Conservation (phyloP, 2,329 filamentous ascomycete species). For the Blastomyces silverae region DNA sequence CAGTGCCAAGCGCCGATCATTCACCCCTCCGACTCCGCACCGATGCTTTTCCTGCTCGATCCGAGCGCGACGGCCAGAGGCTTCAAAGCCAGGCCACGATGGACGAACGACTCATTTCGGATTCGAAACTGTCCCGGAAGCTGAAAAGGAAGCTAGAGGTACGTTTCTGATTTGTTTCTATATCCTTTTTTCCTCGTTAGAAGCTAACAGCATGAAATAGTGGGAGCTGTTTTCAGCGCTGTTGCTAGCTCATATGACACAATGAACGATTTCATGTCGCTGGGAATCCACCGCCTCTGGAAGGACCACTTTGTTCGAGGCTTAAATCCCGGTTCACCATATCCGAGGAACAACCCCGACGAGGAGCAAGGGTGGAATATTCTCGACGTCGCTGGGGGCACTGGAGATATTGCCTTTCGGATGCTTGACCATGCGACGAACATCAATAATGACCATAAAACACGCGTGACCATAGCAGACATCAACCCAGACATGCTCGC, state of each 20-base stretch:
- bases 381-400: constrained; percentile 93
- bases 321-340: constrained; percentile 68
- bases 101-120: constrained; percentile 78
- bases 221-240: constrained; percentile 86
- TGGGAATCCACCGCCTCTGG: constrained; percentile 94
- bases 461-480: constrained; percentile 84
- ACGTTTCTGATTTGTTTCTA: constrained; percentile 17
- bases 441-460: constrained; percentile 70
- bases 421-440: constrained; percentile 81
- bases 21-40: constrained; percentile 31
- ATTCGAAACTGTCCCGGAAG: constrained; percentile 74
- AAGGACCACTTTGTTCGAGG: constrained; percentile 93
- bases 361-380: constrained; percentile 58
- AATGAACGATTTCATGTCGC: constrained; percentile 99
- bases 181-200: background rate
- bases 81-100: constrained; percentile 36
- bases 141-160: constrained; percentile 66
- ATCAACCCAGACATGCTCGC: constrained; percentile 94
- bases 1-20: constrained; percentile 29
- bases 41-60: constrained; percentile 49
- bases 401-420: constrained; percentile 95
- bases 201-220: constrained; percentile 34
- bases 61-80: constrained; percentile 34
- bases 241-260: constrained; percentile 91
- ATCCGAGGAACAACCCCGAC: constrained; percentile 30